Conservation (phyloP, 1,139 yeast genomes). For the Saccharomycopsis hybrid region DNA sequence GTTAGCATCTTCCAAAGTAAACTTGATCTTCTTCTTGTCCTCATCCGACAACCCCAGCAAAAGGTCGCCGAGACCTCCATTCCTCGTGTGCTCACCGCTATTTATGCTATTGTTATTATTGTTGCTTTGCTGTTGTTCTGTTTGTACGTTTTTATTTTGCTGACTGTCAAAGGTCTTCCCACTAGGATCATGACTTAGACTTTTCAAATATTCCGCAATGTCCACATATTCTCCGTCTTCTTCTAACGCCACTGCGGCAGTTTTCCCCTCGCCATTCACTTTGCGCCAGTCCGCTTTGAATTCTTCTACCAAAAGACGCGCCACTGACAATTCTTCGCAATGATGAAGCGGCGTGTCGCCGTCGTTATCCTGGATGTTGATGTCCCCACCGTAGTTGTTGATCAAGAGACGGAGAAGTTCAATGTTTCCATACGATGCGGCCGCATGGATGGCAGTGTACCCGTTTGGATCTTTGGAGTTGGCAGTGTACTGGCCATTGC, state of each 20-base stretch:
- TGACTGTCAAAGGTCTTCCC: slow-evolving; percentile 19
- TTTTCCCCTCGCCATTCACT: slow-evolving; percentile 67
- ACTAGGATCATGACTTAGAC: slow-evolving; percentile 36
- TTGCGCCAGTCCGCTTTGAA: slow-evolving; percentile 58
- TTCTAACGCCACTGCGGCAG: slow-evolving; percentile 56
- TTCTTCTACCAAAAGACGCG: slow-evolving; percentile 57
- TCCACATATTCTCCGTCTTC: slow-evolving; percentile 66
- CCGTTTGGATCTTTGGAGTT: slow-evolving; percentile 86
- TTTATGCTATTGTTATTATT: not conserved
- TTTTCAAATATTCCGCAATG: slow-evolving; percentile 54
- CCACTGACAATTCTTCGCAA: slow-evolving; percentile 64
- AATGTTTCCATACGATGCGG: slow-evolving; percentile 83
- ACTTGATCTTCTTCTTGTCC: slow-evolving; percentile 3
- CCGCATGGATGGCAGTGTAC: slow-evolving; percentile 94
- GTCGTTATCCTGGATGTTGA: slow-evolving; percentile 75
- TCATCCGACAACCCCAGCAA: not conserved
- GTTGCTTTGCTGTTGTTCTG: not conserved
- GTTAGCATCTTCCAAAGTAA: slow-evolving; percentile 7
- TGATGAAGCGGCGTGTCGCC: slow-evolving; percentile 97
- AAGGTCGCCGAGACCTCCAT: not conserved
- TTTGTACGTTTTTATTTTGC: slow-evolving; percentile 5
- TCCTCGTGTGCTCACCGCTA: not conserved
- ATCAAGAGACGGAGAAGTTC: slow-evolving; percentile 60
- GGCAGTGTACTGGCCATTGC: slow-evolving; percentile 48
- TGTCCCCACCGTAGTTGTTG: slow-evolving; percentile 58